Percentiles rank a stretch among this genome's conserved stretches.
Conservation (phyloP, 306 rosid genomes). For the Trifolium pratense region DNA sequence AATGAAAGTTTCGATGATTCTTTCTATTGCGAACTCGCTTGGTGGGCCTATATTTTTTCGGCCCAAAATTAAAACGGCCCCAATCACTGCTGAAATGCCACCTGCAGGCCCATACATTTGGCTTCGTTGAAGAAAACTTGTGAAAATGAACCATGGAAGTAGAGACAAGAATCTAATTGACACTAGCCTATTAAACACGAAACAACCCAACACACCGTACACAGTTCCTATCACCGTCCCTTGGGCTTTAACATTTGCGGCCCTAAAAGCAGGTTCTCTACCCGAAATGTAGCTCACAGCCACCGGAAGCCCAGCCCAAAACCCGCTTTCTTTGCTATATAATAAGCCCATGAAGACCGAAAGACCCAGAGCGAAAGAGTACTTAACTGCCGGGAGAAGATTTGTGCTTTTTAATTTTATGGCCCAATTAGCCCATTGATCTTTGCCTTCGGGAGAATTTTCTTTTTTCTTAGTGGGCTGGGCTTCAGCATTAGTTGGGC, state of each 20-base stretch:
- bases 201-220: slow-evolving; percentile 67
- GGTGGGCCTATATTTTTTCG: slow-evolving; percentile 65
- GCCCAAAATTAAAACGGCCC: slow-evolving; percentile 65
- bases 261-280: slow-evolving; percentile 66
- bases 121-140: slow-evolving; percentile 66
- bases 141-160: slow-evolving; percentile 76
- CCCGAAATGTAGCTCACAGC: slow-evolving; percentile 61
- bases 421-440: slow-evolving; percentile 33
- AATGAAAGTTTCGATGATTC: slow-evolving; percentile 69
- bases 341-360: slow-evolving; percentile 62
- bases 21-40: slow-evolving; percentile 61
- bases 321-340: slow-evolving; percentile 62
- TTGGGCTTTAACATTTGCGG: slow-evolving; percentile 65
- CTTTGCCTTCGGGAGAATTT: not conserved
- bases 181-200: slow-evolving; percentile 52
- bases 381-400: slow-evolving; percentile 52
- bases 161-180: slow-evolving; percentile 57
- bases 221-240: slow-evolving; percentile 73
- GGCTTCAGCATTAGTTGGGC: not conserved
- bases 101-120: slow-evolving; percentile 74
- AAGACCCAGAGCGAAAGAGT: slow-evolving; percentile 62
- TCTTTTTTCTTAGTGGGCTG: not conserved
- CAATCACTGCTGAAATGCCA: slow-evolving; percentile 69
- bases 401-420: slow-evolving; percentile 34
- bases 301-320: slow-evolving; percentile 69